A percentile compares a stretch with the other conserved stretches of the same genome.
Evolutionary conservation across 306 rosid genomes (phyloP).

Genomic region (apple (Malus domestica)): DNA sequence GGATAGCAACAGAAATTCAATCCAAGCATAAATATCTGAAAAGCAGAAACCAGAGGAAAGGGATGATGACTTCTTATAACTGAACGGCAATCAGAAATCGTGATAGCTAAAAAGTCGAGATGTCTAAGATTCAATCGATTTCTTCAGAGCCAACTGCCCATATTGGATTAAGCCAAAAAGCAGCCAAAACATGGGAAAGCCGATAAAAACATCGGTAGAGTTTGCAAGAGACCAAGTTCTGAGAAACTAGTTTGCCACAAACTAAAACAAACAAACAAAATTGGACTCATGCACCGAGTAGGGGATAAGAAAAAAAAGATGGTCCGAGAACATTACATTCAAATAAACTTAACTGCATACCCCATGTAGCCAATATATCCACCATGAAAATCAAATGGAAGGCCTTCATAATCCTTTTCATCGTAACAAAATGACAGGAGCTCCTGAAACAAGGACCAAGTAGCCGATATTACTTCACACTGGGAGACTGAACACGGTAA

Average conservation of each 20-base stretch:
- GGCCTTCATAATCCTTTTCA: constrained; percentile 61
- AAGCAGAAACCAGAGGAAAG: neutral
- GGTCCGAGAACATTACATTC: neutral
- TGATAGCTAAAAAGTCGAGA: neutral
- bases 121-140: neutral
- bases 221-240: neutral
- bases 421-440: constrained; percentile 58
- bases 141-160: neutral
- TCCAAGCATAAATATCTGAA: neutral
- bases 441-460: constrained; percentile 53
- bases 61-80: neutral
- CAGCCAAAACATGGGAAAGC: neutral
- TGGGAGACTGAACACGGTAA: neutral
- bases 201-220: neutral
- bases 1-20: neutral
- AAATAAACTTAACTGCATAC: constrained; percentile 45
- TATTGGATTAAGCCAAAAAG: neutral
- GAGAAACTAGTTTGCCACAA: neutral
- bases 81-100: neutral
- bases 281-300: neutral
- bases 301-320: neutral
- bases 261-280: neutral
- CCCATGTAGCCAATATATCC: constrained; percentile 97
- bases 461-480: neutral
- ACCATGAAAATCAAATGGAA: constrained; percentile 91